These are phyloP conservation scores for Rhizopogon vesiculosus DNA, from an alignment of 768 basidiomycete species.

Conservation along the genomic window DNA sequence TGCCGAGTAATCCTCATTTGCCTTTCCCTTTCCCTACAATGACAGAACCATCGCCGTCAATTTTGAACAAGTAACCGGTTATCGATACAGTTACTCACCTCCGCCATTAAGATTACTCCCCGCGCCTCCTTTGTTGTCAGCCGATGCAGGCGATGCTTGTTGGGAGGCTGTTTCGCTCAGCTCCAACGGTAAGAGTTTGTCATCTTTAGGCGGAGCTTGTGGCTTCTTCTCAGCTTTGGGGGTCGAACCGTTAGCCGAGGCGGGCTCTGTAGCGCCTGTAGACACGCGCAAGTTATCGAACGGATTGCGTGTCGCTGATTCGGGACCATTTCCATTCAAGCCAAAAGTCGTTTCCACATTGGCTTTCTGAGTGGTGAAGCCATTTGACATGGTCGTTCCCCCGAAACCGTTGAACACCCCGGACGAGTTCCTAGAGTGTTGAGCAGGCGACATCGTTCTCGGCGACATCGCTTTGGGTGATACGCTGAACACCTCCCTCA, in stretches of 20 bases:
- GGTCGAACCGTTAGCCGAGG: not conserved
- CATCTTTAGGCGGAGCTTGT: not conserved
- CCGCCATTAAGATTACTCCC: not conserved
- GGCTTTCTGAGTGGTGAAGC: not conserved
- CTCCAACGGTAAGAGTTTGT: not conserved
- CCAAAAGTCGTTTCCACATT: not conserved
- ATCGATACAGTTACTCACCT: not conserved
- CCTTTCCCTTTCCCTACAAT: not conserved
- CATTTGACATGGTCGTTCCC: not conserved
- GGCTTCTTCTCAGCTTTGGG: not conserved
- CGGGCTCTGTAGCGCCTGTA: not conserved
- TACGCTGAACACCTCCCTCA: conserved; percentile 27
- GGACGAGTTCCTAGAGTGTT: not conserved
- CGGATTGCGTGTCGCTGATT: not conserved
- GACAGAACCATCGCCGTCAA: not conserved
- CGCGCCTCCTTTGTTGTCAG: not conserved
- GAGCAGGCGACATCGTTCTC: not conserved
- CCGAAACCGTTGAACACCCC: not conserved
- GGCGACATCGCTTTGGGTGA: not conserved
- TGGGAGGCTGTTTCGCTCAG: not conserved
- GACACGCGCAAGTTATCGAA: not conserved
- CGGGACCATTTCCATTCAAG: not conserved
- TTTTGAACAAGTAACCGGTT: not conserved
- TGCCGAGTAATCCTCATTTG: not conserved
- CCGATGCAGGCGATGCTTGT: not conserved